phyloP scores from a whole-genome alignment of 805 yeast genomes.

The Phaffomyces antillensis region DNA sequence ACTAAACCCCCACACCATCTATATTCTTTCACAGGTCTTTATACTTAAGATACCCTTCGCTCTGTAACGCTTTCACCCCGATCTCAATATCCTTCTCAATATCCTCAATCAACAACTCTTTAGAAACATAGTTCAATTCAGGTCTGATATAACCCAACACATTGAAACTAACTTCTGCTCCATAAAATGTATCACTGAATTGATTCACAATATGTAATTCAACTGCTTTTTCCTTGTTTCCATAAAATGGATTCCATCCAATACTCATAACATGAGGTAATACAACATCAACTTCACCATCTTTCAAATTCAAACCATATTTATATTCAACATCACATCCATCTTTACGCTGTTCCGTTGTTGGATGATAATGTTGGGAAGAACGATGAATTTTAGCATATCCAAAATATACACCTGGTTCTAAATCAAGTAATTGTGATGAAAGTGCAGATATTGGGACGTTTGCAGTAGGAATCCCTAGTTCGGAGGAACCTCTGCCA shows the following conservation, averaged over 20 bases:
- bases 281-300: conserved; percentile 34
- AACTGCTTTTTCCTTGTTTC: conserved; percentile 73
- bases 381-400: conserved; percentile 38
- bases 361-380: neutral
- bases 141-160: conserved; percentile 89
- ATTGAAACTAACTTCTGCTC: conserved; percentile 61
- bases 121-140: conserved; percentile 75
- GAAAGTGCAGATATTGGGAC: conserved; percentile 49
- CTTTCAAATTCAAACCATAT: conserved; percentile 46
- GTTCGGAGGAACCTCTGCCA: conserved; percentile 90
- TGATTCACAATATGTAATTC: conserved; percentile 81
- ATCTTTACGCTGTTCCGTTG: conserved; percentile 21
- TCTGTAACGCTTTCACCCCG: conserved; percentile 44
- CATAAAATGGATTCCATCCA: conserved; percentile 93
- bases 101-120: conserved; percentile 78
- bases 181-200: conserved; percentile 67
- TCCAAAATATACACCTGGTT: conserved; percentile 90
- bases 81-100: conserved; percentile 72
- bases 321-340: conserved; percentile 45
- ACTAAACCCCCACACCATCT: neutral
- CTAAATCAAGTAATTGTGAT: conserved; percentile 31
- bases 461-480: conserved; percentile 96
- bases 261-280: conserved; percentile 92
- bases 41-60: conserved; percentile 33
- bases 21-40: conserved; percentile 12